Conservation (phyloP, 257 asterid species). For the Paraleonurus japonicus region DNA sequence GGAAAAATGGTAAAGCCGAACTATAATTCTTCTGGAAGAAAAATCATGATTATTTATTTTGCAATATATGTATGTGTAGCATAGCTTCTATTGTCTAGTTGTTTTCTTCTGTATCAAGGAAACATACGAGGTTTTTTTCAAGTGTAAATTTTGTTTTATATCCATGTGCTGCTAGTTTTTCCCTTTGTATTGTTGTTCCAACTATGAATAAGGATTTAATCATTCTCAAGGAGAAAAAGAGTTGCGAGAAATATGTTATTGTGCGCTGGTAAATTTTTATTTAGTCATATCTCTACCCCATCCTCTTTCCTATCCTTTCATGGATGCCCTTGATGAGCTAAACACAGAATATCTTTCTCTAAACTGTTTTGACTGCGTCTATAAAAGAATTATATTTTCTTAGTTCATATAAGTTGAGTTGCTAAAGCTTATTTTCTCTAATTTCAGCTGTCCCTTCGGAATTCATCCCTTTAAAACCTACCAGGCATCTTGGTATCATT, state of each 20-base stretch:
- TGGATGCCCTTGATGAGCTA: background rate
- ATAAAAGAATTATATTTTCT: background rate
- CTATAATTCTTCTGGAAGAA: conserved; percentile 1
- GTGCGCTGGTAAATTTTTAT: too few species aligned
- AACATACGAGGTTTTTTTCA: too few species aligned
- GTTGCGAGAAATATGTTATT: too few species aligned
- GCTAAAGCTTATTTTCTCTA: conserved; percentile 23
- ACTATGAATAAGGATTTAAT: too few species aligned
- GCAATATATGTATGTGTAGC: background rate
- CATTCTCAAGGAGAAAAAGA: too few species aligned
- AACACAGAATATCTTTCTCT: conserved; percentile 10
- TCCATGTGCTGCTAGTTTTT: too few species aligned
- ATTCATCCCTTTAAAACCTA: conserved; percentile 42
- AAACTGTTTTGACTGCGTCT: background rate
- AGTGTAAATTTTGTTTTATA: too few species aligned
- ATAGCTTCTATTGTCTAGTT: background rate
- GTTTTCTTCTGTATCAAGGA: too few species aligned
- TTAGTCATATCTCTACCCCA: background rate
- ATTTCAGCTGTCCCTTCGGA: conserved; percentile 59
- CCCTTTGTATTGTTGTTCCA: too few species aligned
- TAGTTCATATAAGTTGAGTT: background rate
- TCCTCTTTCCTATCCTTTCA: background rate
- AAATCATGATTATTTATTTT: conserved; percentile 6
- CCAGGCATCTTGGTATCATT: conserved; percentile 50
- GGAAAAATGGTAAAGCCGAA: conserved; percentile 54